Conservation (phyloP, 176 grass and related monocot genomes). For the Oryza coarctata region DNA sequence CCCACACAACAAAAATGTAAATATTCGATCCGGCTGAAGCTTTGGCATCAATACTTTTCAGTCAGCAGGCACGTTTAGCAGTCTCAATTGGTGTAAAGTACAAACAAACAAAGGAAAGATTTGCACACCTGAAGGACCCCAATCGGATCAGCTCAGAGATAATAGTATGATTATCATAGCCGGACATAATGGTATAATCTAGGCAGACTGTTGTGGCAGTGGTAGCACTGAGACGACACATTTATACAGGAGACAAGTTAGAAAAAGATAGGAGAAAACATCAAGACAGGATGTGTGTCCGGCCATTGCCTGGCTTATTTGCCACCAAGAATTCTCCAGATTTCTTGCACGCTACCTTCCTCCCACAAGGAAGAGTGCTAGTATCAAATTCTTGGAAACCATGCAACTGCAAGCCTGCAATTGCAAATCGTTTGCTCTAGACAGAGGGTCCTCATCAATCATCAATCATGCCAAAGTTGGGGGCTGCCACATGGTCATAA, state of each 20-base stretch:
- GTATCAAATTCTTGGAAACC: no score
- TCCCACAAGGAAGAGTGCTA: no score
- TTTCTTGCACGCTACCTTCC: no score
- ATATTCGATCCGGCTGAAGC: not conserved
- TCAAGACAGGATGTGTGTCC: no score
- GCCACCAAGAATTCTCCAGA: no score
- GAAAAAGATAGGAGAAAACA: not conserved
- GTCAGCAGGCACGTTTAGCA: not conserved
- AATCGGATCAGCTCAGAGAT: not conserved
- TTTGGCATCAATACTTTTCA: not conserved
- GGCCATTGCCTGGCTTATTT: no score
- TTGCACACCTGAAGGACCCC: not conserved
- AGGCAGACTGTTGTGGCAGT: not conserved
- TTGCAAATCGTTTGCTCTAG: no score
- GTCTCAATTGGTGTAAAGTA: not conserved
- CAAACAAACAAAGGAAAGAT: not conserved
- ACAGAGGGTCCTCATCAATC: no score
- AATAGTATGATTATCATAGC: not conserved
- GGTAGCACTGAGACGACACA: not conserved
- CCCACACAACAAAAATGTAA: not conserved
- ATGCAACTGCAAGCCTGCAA: no score
- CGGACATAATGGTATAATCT: not conserved
- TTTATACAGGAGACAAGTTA: not conserved
- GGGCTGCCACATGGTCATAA: no score
- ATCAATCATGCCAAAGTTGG: no score